Base-by-base conservation (phyloP, 306 rosid genomes). In the Inga oerstediana region DNA sequence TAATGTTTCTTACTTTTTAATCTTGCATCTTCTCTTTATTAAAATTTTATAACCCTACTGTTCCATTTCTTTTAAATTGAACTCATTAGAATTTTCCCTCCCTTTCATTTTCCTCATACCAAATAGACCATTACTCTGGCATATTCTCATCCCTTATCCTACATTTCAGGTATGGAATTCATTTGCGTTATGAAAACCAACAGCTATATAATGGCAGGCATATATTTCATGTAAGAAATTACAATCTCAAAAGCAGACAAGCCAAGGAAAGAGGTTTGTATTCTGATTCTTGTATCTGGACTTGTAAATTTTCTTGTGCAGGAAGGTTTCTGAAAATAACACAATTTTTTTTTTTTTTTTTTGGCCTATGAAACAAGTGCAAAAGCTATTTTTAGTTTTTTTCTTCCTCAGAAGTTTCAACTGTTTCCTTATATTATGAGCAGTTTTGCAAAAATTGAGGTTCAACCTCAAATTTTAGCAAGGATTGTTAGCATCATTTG, bases 141-240 rank as follows among this genome's bases (percentile, higher is more conserved):
- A 46, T 74, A 61, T 24, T 74, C 41, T 80, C 20, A 51, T 62
- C 37, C 17, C 17, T 62, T 11, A 11, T 78, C 67, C 75, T 34
- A 34, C 80, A 75, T 78, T 89, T 77, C 90, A 93, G 98, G 48
- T 79, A 83, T 72, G 90, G 74, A 32, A 84, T 87, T 69, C 80
- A 86, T 46, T 81, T 93, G 84, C 11, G 7, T 8, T 87, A 39
- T 87, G 87, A 48, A 59, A 45, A 80, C 30, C 87, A 92, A 61
- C 58, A 88, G 19, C 81, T 93, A 68, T 88, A 90, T 45, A 27
- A 45, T 0, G 98, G 88, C 78, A 85, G 74, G 81, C 74, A 5
- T 6, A 34, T 83, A 27, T 93, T 87, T 76, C 64, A 43, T 7
- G 89, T 87, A 82, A 77, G 75, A 19, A 93, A 92, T 65, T 76